Conservation (phyloP, 305 asterid genomes). For the Rubia tinctorum region DNA sequence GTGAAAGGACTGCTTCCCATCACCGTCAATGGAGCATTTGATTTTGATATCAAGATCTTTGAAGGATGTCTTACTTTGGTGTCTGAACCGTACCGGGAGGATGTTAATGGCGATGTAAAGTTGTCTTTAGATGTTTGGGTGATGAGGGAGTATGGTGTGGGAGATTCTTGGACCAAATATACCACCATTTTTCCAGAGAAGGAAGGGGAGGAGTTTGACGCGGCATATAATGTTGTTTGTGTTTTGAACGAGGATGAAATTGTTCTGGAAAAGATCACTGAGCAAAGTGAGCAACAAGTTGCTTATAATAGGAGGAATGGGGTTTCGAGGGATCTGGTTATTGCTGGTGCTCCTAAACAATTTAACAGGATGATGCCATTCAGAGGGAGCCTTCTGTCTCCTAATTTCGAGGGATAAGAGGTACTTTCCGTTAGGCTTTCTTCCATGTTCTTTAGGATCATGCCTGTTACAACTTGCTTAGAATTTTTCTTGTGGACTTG, state of each 20-base stretch:
- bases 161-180: not conserved
- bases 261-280: not conserved
- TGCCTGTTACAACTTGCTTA: not conserved
- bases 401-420: not conserved
- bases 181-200: not conserved
- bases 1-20: not conserved
- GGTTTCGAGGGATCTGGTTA: not conserved
- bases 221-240: not conserved
- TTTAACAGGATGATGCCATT: not conserved
- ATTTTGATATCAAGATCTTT: not conserved
- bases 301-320: not conserved
- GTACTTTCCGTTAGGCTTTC: not conserved
- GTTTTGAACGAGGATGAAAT: not conserved
- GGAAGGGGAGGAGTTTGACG: too few relatives aligned
- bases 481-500: not conserved
- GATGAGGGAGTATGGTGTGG: not conserved
- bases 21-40: not conserved
- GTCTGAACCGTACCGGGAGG: not conserved
- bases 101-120: not conserved
- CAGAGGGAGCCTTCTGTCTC: not conserved
- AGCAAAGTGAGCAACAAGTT: not conserved
- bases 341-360: not conserved
- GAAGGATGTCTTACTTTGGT: not conserved
- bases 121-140: not conserved
- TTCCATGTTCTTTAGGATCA: not conserved